Percentiles rank a stretch among this genome's conserved stretches.
Conservation (phyloP, 768 basidiomycete genomes). For the Russula vinacea region DNA sequence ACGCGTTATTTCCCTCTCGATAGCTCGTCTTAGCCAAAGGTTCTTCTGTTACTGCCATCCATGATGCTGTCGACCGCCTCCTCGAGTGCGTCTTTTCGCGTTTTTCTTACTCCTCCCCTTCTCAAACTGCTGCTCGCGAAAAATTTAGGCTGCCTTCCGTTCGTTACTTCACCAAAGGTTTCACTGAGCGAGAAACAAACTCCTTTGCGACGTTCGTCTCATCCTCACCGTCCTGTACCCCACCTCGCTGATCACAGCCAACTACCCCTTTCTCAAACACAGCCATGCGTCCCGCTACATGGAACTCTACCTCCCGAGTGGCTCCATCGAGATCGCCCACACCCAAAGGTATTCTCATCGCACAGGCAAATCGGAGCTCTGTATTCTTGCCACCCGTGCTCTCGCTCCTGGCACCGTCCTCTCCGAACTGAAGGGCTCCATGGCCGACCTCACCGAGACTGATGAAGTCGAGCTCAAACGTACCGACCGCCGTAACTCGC, state of each 20-base stretch:
- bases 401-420: slow-evolving; percentile 69
- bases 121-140: slow-evolving; percentile 1
- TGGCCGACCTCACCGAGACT: slow-evolving; percentile 82
- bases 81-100: slow-evolving; percentile 55
- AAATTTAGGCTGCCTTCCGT: slow-evolving; percentile 61
- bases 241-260: slow-evolving; percentile 30
- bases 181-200: slow-evolving; percentile 82
- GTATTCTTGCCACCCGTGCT: slow-evolving; percentile 76
- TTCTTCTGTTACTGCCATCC: slow-evolving; percentile 55
- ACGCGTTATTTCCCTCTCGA: slow-evolving; percentile 28
- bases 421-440: slow-evolving; percentile 84
- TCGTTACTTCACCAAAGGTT: slow-evolving; percentile 71
- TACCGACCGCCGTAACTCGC: slow-evolving; percentile 63
- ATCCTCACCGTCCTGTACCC: slow-evolving; percentile 32
- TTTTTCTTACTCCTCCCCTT: slow-evolving; percentile 32
- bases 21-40: slow-evolving; percentile 61
- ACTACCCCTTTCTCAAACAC: slow-evolving; percentile 31
- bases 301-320: slow-evolving; percentile 79
- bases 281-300: slow-evolving; percentile 89
- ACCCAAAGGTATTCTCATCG: slow-evolving; percentile 83
- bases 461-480: slow-evolving; percentile 85
- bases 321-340: slow-evolving; percentile 84
- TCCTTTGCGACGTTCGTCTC: slow-evolving; percentile 84
- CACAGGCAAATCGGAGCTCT: slow-evolving; percentile 86
- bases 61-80: slow-evolving; percentile 74